Conservation (phyloP, 2,329 filamentous ascomycete species). For the Colletotrichum simmondsii region DNA sequence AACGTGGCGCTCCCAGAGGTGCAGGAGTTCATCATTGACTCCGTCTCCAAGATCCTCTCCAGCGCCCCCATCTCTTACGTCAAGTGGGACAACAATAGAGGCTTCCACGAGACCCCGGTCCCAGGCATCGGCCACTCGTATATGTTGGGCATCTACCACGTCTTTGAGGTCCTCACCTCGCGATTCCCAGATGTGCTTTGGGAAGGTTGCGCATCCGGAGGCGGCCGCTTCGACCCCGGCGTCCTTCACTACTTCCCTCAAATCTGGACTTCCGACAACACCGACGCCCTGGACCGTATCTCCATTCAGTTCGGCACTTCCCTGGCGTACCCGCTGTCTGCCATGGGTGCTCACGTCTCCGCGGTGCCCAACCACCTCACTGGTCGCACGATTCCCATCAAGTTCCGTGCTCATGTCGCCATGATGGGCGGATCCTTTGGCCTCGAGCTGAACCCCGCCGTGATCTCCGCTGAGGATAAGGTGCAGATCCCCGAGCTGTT, state of each 20-base stretch:
- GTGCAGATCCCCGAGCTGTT: conserved; percentile 65
- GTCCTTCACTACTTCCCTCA: conserved; percentile 74
- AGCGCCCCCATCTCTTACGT: conserved; percentile 67
- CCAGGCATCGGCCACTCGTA: conserved; percentile 67
- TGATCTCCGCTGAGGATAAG: conserved; percentile 62
- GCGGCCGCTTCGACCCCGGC: conserved; percentile 72
- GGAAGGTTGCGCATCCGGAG: conserved; percentile 74
- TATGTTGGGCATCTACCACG: conserved; percentile 72
- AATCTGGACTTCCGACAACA: conserved; percentile 74
- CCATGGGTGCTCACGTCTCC: conserved; percentile 75
- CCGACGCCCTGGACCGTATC: conserved; percentile 70
- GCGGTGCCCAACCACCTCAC: conserved; percentile 70
- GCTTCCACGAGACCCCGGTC: conserved; percentile 67
- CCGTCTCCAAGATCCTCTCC: conserved; percentile 64
- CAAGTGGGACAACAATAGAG: conserved; percentile 77
- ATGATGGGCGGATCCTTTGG: conserved; percentile 78
- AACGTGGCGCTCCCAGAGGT: conserved; percentile 71
- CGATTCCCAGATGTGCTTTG: conserved; percentile 71
- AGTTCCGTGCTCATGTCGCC: conserved; percentile 73
- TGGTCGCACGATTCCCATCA: conserved; percentile 63
- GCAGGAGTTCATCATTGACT: conserved; percentile 69
- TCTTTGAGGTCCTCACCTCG: conserved; percentile 69
- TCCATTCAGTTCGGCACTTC: conserved; percentile 73
- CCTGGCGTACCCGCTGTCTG: conserved; percentile 69
- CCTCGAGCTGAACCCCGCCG: conserved; percentile 68